A percentile compares a stretch with the other conserved stretches of the same genome.
Evolutionary conservation across 228 moss, liverwort and hornwort species (phyloP).

Genomic region (Sphagnum magellanicum): DNA sequence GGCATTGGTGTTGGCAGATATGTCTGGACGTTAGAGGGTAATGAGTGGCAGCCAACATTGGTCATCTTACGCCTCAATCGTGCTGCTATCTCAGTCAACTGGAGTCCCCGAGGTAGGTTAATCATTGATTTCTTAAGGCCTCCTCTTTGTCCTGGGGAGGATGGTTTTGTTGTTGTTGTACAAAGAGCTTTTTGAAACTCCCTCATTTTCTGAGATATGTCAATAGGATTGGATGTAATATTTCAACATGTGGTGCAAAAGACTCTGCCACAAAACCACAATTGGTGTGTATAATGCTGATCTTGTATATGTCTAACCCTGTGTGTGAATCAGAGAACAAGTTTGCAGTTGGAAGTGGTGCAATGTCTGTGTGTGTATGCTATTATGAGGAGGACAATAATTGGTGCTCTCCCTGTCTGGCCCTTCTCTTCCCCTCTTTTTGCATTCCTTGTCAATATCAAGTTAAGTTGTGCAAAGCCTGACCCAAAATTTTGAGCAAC

Average conservation of each 20-base stretch:
- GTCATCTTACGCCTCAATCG: slow-evolving; percentile 94
- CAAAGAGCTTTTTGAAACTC: too few species aligned
- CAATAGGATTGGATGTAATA: too few species aligned
- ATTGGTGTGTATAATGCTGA: too few species aligned
- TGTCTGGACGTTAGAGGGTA: slow-evolving; percentile 93
- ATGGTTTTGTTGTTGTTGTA: too few species aligned
- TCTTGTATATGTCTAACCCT: too few species aligned
- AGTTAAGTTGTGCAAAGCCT: too few species aligned
- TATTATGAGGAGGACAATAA: slow-evolving; percentile 99
- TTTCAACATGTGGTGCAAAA: too few species aligned
- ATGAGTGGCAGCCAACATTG: slow-evolving; percentile 92
- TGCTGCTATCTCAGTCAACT: slow-evolving; percentile 89
- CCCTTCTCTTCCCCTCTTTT: neutral
- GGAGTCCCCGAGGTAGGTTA: slow-evolving; percentile 84
- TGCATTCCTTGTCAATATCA: too few species aligned
- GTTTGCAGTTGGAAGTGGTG: slow-evolving; percentile 96
- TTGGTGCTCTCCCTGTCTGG: slow-evolving; percentile 38
- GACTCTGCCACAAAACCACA: too few species aligned
- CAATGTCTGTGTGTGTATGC: slow-evolving; percentile 92
- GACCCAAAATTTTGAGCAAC: neutral
- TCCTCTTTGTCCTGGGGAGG: neutral
- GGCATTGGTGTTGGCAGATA: slow-evolving; percentile 46
- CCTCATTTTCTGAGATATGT: too few species aligned
- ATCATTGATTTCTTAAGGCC: neutral
- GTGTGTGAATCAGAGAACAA: slow-evolving; percentile 64